Evolutionary conservation across 2,329 filamentous ascomycete species (phyloP).

Genomic region (Colletotrichum lupini): DNA sequence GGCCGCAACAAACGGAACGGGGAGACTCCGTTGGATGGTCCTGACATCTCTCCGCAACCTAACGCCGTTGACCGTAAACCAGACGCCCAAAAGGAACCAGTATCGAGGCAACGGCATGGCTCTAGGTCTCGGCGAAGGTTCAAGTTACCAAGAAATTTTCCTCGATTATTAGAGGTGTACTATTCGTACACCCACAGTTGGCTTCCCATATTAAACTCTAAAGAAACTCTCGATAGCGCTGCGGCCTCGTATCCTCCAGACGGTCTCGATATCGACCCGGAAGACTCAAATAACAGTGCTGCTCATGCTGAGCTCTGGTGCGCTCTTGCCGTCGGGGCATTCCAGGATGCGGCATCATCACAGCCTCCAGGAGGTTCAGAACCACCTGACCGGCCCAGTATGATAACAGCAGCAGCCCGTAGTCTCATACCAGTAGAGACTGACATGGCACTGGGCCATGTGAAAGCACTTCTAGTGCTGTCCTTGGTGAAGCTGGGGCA

Average conservation of each 20-base stretch:
- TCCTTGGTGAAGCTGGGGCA: slow-evolving; percentile 72
- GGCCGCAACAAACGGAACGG: slow-evolving; percentile 22
- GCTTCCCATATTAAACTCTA: slow-evolving; percentile 76
- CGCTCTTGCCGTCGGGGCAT: slow-evolving; percentile 66
- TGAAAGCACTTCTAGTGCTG: slow-evolving; percentile 68
- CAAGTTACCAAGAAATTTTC: slow-evolving; percentile 64
- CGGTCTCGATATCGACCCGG: slow-evolving; percentile 44
- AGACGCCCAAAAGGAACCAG: neutral
- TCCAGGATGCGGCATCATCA: slow-evolving; percentile 56
- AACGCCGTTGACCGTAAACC: slow-evolving; percentile 13
- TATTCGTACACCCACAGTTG: slow-evolving; percentile 81
- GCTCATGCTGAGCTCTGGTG: slow-evolving; percentile 70
- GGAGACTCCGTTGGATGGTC: slow-evolving; percentile 5
- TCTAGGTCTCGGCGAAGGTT: slow-evolving; percentile 21
- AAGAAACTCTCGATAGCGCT: slow-evolving; percentile 66
- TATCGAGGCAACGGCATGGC: slow-evolving; percentile 15
- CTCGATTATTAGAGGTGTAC: slow-evolving; percentile 75
- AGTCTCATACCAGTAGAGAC: slow-evolving; percentile 61
- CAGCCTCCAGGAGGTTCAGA: slow-evolving; percentile 33
- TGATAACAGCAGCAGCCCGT: slow-evolving; percentile 62
- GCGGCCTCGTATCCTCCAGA: slow-evolving; percentile 54
- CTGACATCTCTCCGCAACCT: slow-evolving; percentile 6
- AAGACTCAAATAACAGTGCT: slow-evolving; percentile 44
- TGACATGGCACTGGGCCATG: slow-evolving; percentile 50
- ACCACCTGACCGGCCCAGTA: slow-evolving; percentile 42